Percentiles rank a stretch among this genome's conserved stretches.
Conservation (phyloP, 2,329 filamentous ascomycete genomes). For the Chalara sp. region DNA sequence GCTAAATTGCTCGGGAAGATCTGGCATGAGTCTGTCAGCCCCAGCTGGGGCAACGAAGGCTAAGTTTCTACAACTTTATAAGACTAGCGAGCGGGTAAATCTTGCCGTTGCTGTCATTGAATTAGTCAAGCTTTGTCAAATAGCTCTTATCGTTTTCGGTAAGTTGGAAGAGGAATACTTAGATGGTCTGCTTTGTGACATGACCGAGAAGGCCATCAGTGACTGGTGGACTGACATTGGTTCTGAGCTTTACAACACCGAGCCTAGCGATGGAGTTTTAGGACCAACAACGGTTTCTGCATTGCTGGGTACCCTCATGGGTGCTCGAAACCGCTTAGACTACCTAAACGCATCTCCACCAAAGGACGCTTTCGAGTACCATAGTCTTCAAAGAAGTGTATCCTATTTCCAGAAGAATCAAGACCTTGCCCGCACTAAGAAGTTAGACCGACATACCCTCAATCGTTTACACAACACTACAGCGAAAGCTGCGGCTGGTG, state of each 20-base stretch:
- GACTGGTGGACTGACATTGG: constrained; percentile 98
- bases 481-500: constrained; percentile 80
- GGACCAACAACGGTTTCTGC: constrained; percentile 89
- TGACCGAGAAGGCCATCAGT: constrained; percentile 81
- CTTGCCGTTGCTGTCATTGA: constrained; percentile 77
- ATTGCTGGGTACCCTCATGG: constrained; percentile 80
- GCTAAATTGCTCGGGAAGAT: constrained; percentile 82
- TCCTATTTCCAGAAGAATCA: constrained; percentile 84
- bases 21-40: constrained; percentile 71
- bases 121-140: constrained; percentile 84
- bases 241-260: constrained; percentile 83
- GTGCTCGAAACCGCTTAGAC: constrained; percentile 81
- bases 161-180: constrained; percentile 83
- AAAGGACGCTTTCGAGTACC: constrained; percentile 88
- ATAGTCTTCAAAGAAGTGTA: constrained; percentile 75
- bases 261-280: constrained; percentile 86
- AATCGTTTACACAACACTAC: constrained; percentile 76
- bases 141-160: constrained; percentile 80
- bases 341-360: constrained; percentile 76
- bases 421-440: constrained; percentile 69
- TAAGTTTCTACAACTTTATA: constrained; percentile 89
- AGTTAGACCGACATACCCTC: constrained; percentile 77
- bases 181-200: constrained; percentile 86
- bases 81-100: constrained; percentile 74
- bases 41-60: constrained; percentile 77